A percentile compares a stretch with the other conserved stretches of the same genome.
These are phyloP conservation scores for Apophysomyces variabilis DNA, from an alignment of 371 early-diverging fungal species.

Conservation along the genomic window DNA sequence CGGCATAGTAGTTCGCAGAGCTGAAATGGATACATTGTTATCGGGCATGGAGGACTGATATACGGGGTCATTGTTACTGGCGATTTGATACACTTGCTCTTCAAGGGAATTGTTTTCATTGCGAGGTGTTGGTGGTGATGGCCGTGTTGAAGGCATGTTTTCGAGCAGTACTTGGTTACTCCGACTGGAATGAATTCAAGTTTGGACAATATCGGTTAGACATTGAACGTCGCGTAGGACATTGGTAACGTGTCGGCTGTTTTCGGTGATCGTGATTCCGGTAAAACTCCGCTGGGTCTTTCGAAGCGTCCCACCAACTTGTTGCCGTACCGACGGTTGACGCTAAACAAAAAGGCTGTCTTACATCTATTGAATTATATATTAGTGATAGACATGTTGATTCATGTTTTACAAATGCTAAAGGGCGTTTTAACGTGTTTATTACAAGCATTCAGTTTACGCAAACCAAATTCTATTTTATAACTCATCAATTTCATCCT, in stretches of 20 bases:
- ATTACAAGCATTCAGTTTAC: neutral
- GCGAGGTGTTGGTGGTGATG: neutral
- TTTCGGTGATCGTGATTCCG: too few species aligned
- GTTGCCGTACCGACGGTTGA: too few species aligned
- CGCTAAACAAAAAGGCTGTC: too few species aligned
- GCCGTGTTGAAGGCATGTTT: neutral
- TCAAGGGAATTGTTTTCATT: neutral
- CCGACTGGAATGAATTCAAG: neutral
- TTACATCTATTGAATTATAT: too few species aligned
- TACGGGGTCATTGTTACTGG: neutral
- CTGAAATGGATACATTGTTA: neutral
- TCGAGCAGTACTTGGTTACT: neutral
- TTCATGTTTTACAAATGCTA: neutral
- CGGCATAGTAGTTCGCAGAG: neutral
- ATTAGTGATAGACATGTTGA: neutral
- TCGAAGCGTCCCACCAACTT: too few species aligned
- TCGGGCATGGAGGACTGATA: neutral
- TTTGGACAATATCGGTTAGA: too few species aligned
- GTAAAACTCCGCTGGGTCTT: too few species aligned
- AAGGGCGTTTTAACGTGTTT: neutral
- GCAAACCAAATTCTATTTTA: neutral
- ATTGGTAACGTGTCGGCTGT: too few species aligned
- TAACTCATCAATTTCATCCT: conserved; percentile 25
- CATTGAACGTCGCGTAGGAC: too few species aligned
- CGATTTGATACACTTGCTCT: neutral